Evolutionary conservation across 176 grass and related monocot genomes (phyloP).

Genomic region (Juncus inflexus): DNA sequence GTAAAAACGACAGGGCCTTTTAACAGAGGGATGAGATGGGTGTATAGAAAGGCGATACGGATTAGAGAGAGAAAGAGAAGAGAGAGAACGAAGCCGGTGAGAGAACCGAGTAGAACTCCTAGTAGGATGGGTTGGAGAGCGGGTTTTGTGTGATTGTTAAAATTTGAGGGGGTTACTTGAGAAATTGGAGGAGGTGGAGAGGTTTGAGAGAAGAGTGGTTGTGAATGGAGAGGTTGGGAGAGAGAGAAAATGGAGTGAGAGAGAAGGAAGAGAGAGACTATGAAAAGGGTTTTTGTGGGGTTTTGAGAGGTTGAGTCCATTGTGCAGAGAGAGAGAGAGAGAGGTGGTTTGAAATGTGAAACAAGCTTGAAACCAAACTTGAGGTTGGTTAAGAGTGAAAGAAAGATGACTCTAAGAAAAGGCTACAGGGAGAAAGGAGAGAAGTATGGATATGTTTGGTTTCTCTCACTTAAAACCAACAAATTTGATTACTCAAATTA

Average conservation of each 20-base stretch:
- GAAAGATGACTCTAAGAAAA: slow-evolving; percentile 12
- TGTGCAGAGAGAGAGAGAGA: neutral
- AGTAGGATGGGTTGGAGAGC: slow-evolving; percentile 65
- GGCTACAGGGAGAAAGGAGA: neutral
- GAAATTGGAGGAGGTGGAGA: slow-evolving; percentile 30
- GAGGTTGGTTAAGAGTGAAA: slow-evolving; percentile 23
- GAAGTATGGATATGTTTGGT: too few relatives aligned
- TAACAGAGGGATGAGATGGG: slow-evolving; percentile 55
- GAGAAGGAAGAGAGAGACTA: slow-evolving; percentile 20
- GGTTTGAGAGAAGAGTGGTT: slow-evolving; percentile 31
- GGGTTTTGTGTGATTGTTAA: slow-evolving; percentile 32
- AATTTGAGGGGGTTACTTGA: slow-evolving; percentile 30
- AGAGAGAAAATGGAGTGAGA: slow-evolving; percentile 30
- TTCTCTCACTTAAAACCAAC: too few relatives aligned
- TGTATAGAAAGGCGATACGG: slow-evolving; percentile 59
- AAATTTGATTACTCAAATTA: too few relatives aligned
- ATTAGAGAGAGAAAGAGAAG: slow-evolving; percentile 72
- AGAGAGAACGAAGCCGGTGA: slow-evolving; percentile 69
- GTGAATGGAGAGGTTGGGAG: slow-evolving; percentile 24
- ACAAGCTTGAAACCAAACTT: slow-evolving; percentile 17
- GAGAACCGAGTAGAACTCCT: slow-evolving; percentile 74
- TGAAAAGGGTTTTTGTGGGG: slow-evolving; percentile 59
- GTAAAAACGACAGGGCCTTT: slow-evolving; percentile 77
- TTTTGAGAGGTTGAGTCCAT: slow-evolving; percentile 35
- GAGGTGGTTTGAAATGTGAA: slow-evolving; percentile 5